These are phyloP conservation scores for Cercospora sp. DNA, from an alignment of 2,329 filamentous ascomycete species.

Conservation along the genomic window DNA sequence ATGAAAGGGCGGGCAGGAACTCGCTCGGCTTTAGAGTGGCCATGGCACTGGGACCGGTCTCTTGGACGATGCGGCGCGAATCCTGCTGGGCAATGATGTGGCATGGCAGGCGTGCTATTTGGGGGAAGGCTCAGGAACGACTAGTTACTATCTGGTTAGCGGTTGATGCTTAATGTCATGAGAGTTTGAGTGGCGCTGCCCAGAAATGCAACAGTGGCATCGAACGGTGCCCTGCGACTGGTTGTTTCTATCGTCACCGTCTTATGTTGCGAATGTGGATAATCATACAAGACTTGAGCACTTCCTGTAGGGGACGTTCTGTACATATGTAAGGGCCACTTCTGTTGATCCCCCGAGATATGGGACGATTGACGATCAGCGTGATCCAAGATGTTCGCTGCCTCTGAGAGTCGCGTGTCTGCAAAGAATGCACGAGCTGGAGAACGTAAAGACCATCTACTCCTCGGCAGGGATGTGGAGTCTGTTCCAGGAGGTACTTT, in stretches of 20 bases:
- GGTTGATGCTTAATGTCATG: not conserved
- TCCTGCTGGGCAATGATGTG: not conserved
- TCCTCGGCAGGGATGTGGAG: not conserved
- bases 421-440: not conserved
- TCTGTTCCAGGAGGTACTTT: not conserved
- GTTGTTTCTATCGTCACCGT: not conserved
- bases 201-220: not conserved
- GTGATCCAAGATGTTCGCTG: not conserved
- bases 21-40: not conserved
- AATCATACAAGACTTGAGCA: not conserved
- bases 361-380: not conserved
- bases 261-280: not conserved
- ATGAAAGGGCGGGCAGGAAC: not conserved
- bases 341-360: not conserved
- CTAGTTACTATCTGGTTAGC: not conserved
- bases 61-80: not conserved
- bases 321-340: not conserved
- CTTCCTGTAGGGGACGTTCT: not conserved
- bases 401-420: not conserved
- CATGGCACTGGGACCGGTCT: not conserved
- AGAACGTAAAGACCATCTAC: not conserved
- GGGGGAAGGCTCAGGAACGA: not conserved
- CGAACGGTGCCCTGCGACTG: not conserved
- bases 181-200: not conserved
- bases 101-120: not conserved